These are phyloP conservation scores for Wickerhamiella azyma DNA, from an alignment of 805 yeast genomes.

Conservation along the genomic window DNA sequence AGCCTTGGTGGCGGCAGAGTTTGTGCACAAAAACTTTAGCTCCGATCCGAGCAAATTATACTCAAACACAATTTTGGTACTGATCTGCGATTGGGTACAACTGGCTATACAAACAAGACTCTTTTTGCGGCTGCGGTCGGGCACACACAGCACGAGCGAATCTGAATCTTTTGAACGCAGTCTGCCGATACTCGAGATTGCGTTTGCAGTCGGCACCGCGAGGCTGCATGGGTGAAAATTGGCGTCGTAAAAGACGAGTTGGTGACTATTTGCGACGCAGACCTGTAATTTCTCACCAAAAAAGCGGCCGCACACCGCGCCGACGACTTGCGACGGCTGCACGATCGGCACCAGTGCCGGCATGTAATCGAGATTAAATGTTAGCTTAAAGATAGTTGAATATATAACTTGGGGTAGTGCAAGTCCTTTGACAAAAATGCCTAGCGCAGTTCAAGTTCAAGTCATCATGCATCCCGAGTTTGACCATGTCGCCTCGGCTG, in stretches of 20 bases:
- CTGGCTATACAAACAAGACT: not conserved
- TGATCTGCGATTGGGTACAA: not conserved
- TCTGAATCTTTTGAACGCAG: not conserved
- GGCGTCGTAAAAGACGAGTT: not conserved
- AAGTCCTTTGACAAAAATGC: not conserved
- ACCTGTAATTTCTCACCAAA: not conserved
- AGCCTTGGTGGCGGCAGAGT: not conserved
- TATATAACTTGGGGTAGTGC: not conserved
- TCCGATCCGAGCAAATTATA: not conserved
- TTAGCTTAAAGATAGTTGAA: not conserved
- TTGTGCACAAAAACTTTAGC: constrained; percentile 2
- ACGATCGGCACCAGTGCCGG: constrained; percentile 5
- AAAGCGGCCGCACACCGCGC: not conserved
- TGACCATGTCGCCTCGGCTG: constrained; percentile 51
- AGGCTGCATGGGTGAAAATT: not conserved
- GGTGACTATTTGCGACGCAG: not conserved
- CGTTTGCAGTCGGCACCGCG: not conserved
- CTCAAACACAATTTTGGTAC: not conserved
- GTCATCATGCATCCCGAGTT: constrained; percentile 23
- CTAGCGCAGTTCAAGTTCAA: not conserved
- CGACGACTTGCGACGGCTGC: not conserved
- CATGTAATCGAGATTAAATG: constrained; percentile 1
- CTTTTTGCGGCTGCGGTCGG: not conserved
- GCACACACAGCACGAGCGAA: not conserved
- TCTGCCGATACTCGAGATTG: not conserved